phyloP scores from a whole-genome alignment of 495 filamentous ascomycete genomes.

The Oleoguttula mirabilis region DNA sequence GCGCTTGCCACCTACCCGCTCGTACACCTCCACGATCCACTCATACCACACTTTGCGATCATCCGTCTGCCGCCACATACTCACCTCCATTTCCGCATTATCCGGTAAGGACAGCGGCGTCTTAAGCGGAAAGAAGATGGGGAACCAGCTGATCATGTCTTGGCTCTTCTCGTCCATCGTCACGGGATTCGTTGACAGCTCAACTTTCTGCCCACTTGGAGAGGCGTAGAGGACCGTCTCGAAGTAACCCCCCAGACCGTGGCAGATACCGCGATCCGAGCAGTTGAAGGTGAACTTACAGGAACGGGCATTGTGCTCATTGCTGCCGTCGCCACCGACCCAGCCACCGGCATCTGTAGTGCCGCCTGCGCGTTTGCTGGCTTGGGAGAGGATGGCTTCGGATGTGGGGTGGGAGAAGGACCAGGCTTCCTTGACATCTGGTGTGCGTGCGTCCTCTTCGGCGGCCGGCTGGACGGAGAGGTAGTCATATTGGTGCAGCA shows the following conservation, averaged over 20 bases:
- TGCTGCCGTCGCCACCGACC: slow-evolving; percentile 43
- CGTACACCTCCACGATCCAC: slow-evolving; percentile 66
- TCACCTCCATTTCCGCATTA: slow-evolving; percentile 70
- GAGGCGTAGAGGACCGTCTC: slow-evolving; percentile 72
- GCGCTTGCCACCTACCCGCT: slow-evolving; percentile 46
- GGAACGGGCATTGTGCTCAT: slow-evolving; percentile 78
- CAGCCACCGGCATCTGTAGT: slow-evolving; percentile 36
- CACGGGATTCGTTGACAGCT: slow-evolving; percentile 85
- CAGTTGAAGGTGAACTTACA: slow-evolving; percentile 62
- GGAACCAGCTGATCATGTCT: slow-evolving; percentile 98
- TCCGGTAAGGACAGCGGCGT: slow-evolving; percentile 79
- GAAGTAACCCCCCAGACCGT: slow-evolving; percentile 91
- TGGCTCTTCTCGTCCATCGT: slow-evolving; percentile 85
- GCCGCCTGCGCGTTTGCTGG: slow-evolving; percentile 46
- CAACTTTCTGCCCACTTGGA: slow-evolving; percentile 35
- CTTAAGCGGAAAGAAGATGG: slow-evolving; percentile 95
- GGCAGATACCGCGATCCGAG: slow-evolving; percentile 64
- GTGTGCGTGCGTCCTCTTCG: slow-evolving; percentile 20
- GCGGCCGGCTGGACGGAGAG: slow-evolving; percentile 38
- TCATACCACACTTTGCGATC: slow-evolving; percentile 98
- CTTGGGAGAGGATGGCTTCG: slow-evolving; percentile 36
- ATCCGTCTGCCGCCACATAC: slow-evolving; percentile 91
- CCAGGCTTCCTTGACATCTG: slow-evolving; percentile 56
- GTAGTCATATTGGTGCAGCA: slow-evolving; percentile 78
- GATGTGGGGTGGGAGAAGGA: slow-evolving; percentile 53